Base-by-base conservation (phyloP, 345 rosid genomes). In the Aquilaria sinensis region DNA sequence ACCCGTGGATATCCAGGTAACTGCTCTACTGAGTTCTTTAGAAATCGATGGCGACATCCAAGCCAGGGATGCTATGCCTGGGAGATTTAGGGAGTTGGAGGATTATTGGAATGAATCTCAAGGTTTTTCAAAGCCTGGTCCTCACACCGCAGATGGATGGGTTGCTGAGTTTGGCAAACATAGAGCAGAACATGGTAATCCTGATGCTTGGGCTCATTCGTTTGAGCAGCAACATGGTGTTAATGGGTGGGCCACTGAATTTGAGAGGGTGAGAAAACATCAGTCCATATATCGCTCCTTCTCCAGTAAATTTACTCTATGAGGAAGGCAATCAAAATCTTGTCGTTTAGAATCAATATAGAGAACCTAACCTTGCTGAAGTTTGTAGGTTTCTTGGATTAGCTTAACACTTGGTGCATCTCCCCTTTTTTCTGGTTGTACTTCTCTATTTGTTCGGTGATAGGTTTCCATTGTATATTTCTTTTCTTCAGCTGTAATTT, bases 81-180 rank as follows among this genome's bases (percentile, higher is more conserved):
- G 90, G 75, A 84, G 97, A 78, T 83, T 76, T 60, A 80, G 67
- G 53, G 99, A 95, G 78, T 73, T 95, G 74, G 99, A 95, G 66
- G 90, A 76, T 72, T 84, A 91, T 66, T 95, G 99, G 99, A 91
- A 91, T 70, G 99, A 95, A 81, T 95, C 97, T 15, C 99, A 91
- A 81, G 85, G 87, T 69, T 58, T 77, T 73, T 43, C 73, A 70
- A 79, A 75, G 62, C 84, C 86, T 62, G 80, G 73, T 71, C 70
- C 85, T 57, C 89, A 78, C 72, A 76, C 80, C 72, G 81, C 83
- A 11, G 92, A 95, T 68, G 78, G 80, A 72, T 95, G 97, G 99
- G 78, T 81, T 33, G 47, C 77, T 23, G 99, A 91, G 75, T 95
- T 85, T 78, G 76, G 68, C 76, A 91, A 79, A 67, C 85, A 68